Conservation (phyloP, 1,284 basidiomycete species). For the Puccinia coronata region DNA sequence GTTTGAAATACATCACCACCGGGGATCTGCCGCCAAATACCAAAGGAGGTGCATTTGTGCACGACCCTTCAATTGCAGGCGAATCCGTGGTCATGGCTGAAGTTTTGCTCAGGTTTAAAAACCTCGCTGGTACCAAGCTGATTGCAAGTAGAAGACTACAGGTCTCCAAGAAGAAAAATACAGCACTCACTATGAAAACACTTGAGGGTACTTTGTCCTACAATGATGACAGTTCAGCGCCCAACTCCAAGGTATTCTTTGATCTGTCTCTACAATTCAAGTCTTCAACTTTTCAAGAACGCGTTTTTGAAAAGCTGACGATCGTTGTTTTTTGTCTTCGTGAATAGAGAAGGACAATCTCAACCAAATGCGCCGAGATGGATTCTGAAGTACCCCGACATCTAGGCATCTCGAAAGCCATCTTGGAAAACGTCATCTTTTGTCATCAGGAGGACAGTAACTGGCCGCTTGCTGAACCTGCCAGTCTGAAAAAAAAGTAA, state of each 20-base stretch:
- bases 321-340: background rate
- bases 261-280: constrained; percentile 71
- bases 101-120: constrained; percentile 88
- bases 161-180: constrained; percentile 85
- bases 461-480: constrained; percentile 92
- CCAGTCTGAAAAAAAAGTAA: constrained; percentile 93
- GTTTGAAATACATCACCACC: constrained; percentile 97
- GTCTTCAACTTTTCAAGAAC: background rate
- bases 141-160: constrained; percentile 89
- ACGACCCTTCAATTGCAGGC: constrained; percentile 95
- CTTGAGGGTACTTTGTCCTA: constrained; percentile 84
- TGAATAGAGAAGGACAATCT: constrained; percentile 76
- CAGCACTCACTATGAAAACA: constrained; percentile 86
- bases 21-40: constrained; percentile 97
- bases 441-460: constrained; percentile 99
- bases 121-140: constrained; percentile 84
- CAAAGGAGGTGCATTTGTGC: constrained; percentile 94
- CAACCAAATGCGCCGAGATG: constrained; percentile 94
- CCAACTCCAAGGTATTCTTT: constrained; percentile 62
- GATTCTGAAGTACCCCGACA: constrained; percentile 87
- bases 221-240: constrained; percentile 63
- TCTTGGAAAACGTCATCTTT: constrained; percentile 98
- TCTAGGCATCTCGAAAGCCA: constrained; percentile 94
- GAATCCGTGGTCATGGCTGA: constrained; percentile 98
- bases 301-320: background rate